Evolutionary conservation across 208 protist genomes (phyloP).

Genomic region (Porcisia hertigi): DNA sequence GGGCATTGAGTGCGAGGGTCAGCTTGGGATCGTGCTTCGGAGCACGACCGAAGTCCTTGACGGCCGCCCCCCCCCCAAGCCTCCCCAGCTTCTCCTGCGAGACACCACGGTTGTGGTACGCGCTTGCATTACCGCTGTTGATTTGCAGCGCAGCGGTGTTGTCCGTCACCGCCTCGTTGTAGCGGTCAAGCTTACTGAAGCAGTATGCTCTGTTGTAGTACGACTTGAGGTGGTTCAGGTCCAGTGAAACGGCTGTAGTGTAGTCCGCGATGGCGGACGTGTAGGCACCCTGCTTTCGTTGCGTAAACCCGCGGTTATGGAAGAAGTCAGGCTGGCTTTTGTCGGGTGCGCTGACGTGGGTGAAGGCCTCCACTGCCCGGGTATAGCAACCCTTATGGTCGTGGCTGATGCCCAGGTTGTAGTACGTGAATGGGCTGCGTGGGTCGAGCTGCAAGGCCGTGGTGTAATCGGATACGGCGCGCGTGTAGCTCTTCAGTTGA

Average conservation of each 20-base stretch:
- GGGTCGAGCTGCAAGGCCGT: conserved; percentile 68
- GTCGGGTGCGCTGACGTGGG: conserved; percentile 71
- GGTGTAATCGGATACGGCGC: conserved; percentile 80
- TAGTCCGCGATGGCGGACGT: conserved; percentile 82
- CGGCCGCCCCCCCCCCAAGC: conserved; percentile 41
- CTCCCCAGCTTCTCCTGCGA: conserved; percentile 67
- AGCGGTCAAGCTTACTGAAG: conserved; percentile 75
- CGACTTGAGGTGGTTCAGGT: conserved; percentile 90
- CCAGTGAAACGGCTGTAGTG: conserved; percentile 58
- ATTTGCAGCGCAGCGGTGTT: conserved; percentile 77
- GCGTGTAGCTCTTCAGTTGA: conserved; percentile 59
- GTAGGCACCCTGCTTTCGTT: conserved; percentile 66
- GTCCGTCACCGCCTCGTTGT: conserved; percentile 64
- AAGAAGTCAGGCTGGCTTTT: conserved; percentile 69
- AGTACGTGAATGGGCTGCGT: conserved; percentile 83
- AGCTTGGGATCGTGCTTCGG: conserved; percentile 56
- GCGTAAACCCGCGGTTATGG: conserved; percentile 83
- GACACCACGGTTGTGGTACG: conserved; percentile 88
- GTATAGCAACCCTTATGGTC: conserved; percentile 62
- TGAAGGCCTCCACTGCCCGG: conserved; percentile 67
- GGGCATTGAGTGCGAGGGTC: conserved; percentile 75
- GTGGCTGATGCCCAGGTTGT: conserved; percentile 90
- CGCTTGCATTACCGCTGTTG: conserved; percentile 66
- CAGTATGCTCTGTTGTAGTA: conserved; percentile 93
- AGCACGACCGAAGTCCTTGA: conserved; percentile 80